Evolutionary conservation across 805 yeast species (phyloP).

Genomic region (Saccharomycopsis selenospora): DNA sequence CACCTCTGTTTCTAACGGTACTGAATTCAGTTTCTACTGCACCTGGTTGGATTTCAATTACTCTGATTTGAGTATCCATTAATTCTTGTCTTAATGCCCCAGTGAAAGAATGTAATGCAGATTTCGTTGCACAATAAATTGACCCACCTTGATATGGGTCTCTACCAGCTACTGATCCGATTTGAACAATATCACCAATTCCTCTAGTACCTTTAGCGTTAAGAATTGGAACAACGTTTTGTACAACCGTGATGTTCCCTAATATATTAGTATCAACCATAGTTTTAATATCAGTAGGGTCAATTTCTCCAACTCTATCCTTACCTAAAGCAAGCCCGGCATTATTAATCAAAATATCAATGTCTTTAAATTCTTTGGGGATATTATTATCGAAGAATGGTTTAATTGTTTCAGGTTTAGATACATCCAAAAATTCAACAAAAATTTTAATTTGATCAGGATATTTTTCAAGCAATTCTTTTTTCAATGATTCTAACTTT

Average conservation of each 20-base stretch:
- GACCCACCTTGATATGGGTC: conserved; percentile 67
- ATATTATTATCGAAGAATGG: conserved; percentile 34
- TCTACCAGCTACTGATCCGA: conserved; percentile 67
- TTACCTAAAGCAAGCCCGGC: conserved; percentile 44
- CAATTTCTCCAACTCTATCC: conserved; percentile 37
- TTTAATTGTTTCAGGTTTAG: conserved; percentile 42
- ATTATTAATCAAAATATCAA: conserved; percentile 59
- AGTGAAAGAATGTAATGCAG: conserved; percentile 53
- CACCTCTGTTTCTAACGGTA: conserved; percentile 53
- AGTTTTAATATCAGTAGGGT: conserved; percentile 32
- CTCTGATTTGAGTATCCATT: conserved; percentile 60
- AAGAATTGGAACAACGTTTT: conserved; percentile 36
- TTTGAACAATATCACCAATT: conserved; percentile 50
- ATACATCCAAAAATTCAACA: conserved; percentile 49
- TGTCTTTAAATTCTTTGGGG: conserved; percentile 51
- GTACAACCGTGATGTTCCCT: conserved; percentile 40
- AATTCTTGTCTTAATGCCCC: conserved; percentile 64
- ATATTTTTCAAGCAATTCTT: conserved; percentile 76
- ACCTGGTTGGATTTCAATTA: conserved; percentile 63
- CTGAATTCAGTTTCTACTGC: conserved; percentile 65
- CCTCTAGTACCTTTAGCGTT: conserved; percentile 39
- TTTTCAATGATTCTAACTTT: conserved; percentile 68
- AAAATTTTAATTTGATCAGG: conserved; percentile 38
- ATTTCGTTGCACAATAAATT: conserved; percentile 65
- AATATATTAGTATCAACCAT: conserved; percentile 43